A percentile compares a stretch with the other conserved stretches of the same genome.
phyloP scores from a whole-genome alignment of 106 monocot genomes.

The Xerophyta viscosa region DNA sequence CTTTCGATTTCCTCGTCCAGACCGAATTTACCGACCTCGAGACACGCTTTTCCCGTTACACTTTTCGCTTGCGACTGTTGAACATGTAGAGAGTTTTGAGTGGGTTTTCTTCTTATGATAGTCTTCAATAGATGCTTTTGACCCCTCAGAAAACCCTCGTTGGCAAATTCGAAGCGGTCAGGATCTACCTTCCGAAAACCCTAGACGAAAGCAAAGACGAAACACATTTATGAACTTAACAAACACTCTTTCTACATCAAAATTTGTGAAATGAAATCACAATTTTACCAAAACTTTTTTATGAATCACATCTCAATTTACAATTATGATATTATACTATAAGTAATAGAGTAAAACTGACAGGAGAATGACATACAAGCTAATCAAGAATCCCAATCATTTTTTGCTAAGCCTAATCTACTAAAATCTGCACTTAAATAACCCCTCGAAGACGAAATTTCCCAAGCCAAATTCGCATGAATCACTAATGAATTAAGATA shows the following conservation, averaged over 20 bases:
- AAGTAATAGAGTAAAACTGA: too few species aligned
- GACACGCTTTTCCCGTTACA: constrained; percentile 24
- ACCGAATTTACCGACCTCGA: constrained; percentile 63
- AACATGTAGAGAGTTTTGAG: constrained; percentile 12
- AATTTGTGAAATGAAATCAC: too few species aligned
- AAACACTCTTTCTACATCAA: not conserved
- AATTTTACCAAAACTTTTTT: too few species aligned
- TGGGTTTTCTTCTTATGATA: constrained; percentile 31
- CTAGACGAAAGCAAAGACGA: constrained; percentile 1
- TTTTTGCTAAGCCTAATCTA: too few species aligned
- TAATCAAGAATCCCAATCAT: too few species aligned
- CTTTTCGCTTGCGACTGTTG: constrained; percentile 6
- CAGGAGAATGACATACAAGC: too few species aligned
- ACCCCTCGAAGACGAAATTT: too few species aligned
- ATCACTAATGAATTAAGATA: too few species aligned
- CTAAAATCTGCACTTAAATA: too few species aligned
- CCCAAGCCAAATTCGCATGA: too few species aligned
- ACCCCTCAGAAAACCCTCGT: constrained; percentile 34
- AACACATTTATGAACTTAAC: not conserved
- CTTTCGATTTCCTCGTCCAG: constrained; percentile 46
- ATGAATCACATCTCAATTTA: too few species aligned
- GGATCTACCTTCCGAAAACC: constrained; percentile 36
- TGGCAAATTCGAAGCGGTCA: constrained; percentile 43
- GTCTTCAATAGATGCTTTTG: constrained; percentile 30
- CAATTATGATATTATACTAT: too few species aligned